Evolutionary conservation across 257 asterid genomes (phyloP).

Genomic region (Lithospermum erythrorhizon): DNA sequence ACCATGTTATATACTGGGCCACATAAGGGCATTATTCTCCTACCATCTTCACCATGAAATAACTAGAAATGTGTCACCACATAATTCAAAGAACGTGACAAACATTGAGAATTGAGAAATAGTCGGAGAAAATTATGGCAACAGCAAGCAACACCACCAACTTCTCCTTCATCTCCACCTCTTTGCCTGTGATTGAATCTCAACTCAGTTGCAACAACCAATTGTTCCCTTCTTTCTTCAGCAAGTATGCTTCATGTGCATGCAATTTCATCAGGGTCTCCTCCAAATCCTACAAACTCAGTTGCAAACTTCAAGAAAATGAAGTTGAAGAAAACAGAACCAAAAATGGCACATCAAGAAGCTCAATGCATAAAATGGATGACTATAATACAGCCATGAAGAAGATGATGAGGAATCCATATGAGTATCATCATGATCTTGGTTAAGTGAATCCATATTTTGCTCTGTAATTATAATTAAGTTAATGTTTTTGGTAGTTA

Average conservation of each 20-base stretch:
- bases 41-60: background rate
- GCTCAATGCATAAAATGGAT: conserved; percentile 41
- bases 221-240: background rate
- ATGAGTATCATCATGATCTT: conserved; percentile 83
- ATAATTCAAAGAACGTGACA: conserved; percentile 1
- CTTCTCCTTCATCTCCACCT: background rate
- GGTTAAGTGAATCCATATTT: conserved; percentile 26
- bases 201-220: background rate
- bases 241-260: background rate
- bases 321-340: conserved; percentile 20
- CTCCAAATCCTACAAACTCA: conserved; percentile 21
- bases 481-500: background rate
- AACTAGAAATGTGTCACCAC: background rate
- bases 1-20: background rate
- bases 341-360: conserved; percentile 14
- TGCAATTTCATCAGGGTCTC: conserved; percentile 11
- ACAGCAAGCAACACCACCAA: background rate
- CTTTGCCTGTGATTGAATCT: background rate
- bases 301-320: conserved; percentile 36
- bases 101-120: background rate
- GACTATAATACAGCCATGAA: conserved; percentile 75
- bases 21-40: too few species aligned
- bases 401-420: conserved; percentile 90
- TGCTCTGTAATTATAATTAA: background rate
- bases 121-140: background rate